Percentiles rank a stretch among this genome's conserved stretches.
Evolutionary conservation across 257 asterid genomes (phyloP).

Genomic region (Ajuga chamaepitys): DNA sequence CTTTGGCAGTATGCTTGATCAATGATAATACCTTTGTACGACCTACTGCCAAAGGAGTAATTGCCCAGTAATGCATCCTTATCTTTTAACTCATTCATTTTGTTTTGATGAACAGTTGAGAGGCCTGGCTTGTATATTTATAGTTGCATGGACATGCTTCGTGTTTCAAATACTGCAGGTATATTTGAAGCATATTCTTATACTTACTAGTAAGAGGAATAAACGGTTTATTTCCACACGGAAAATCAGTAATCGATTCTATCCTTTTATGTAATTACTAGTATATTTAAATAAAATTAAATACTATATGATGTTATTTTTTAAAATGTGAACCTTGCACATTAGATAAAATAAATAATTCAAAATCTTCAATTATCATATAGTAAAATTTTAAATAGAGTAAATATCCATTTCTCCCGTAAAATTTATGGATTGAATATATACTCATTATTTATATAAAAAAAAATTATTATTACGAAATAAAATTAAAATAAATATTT

Average conservation of each 20-base stretch:
- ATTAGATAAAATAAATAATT: no score
- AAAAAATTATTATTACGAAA: no score
- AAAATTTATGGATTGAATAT: no score
- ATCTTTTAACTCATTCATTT: neutral
- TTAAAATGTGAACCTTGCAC: no score
- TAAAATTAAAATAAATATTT: no score
- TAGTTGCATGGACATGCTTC: slow-evolving; percentile 14
- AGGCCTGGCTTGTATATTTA: slow-evolving; percentile 18
- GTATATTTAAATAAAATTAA: no score
- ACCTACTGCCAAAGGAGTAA: slow-evolving; percentile 43
- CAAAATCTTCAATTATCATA: no score
- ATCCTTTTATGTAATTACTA: neutral
- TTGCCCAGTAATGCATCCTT: slow-evolving; percentile 41
- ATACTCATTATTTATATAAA: no score
- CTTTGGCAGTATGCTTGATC: slow-evolving; percentile 41
- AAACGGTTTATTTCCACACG: slow-evolving; percentile 12
- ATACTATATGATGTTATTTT: no score
- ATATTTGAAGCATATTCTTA: slow-evolving; percentile 43
- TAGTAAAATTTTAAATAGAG: no score
- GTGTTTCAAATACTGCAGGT: slow-evolving; percentile 5
- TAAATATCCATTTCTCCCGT: no score
- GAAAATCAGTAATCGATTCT: neutral
- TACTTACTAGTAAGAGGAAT: slow-evolving; percentile 12
- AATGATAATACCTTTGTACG: neutral
- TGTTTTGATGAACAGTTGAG: slow-evolving; percentile 15